A percentile compares a stretch with the other conserved stretches of the same genome.
phyloP scores from a whole-genome alignment of 345 rosid species.

The Eucalyptus pumila region DNA sequence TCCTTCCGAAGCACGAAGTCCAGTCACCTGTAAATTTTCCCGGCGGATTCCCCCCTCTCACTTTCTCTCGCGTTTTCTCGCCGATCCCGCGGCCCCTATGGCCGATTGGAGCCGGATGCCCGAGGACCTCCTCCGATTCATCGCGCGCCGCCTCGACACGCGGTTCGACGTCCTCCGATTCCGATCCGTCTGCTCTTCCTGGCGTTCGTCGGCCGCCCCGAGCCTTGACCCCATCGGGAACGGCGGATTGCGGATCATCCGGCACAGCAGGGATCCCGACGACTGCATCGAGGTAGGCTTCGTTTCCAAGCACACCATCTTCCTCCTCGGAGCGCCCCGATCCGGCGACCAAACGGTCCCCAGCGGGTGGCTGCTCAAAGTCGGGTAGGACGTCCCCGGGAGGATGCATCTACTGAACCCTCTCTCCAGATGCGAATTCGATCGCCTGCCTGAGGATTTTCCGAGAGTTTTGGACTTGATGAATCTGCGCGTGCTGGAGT shows the following conservation, averaged over 20 bases:
- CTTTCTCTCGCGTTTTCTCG: not conserved
- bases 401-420: constrained; percentile 48
- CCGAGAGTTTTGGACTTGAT: not conserved
- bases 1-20: no score
- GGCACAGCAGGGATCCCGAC: constrained; percentile 20
- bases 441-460: no score
- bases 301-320: constrained; percentile 48
- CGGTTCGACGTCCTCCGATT: constrained; percentile 46
- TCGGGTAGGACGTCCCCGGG: constrained; percentile 23
- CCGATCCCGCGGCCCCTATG: constrained; percentile 2
- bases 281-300: constrained; percentile 30
- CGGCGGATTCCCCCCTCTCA: not conserved
- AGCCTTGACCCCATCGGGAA: constrained; percentile 10
- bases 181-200: constrained; percentile 25
- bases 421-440: constrained; percentile 20
- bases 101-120: constrained; percentile 67
- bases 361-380: constrained; percentile 54
- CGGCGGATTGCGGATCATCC: constrained; percentile 31
- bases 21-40: no score
- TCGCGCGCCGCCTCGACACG: constrained; percentile 32
- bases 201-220: constrained; percentile 27
- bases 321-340: constrained; percentile 29
- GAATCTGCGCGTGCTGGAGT: constrained; percentile 22
- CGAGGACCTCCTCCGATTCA: constrained; percentile 44
- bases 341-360: not conserved